A percentile compares a stretch with the other conserved stretches of the same genome.
These are phyloP conservation scores for Yamadazyma akitaensis DNA, from an alignment of 805 yeast species.

Conservation along the genomic window DNA sequence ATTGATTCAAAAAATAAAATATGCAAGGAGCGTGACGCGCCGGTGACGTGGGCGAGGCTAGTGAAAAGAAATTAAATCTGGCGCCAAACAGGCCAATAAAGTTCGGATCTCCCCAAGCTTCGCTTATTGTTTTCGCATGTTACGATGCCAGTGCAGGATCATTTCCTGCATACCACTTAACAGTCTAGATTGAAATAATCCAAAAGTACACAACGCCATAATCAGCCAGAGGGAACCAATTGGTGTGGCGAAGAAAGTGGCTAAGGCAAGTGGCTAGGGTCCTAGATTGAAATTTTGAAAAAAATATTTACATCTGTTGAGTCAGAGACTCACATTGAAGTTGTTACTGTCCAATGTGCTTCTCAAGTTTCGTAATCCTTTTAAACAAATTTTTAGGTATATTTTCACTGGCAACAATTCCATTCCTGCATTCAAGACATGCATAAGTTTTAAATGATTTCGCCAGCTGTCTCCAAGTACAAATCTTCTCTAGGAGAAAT, in stretches of 20 bases:
- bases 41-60: background rate
- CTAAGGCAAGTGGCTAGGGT: background rate
- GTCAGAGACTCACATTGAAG: no score
- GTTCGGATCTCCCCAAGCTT: background rate
- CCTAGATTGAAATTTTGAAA: no score
- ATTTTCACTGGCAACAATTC: background rate
- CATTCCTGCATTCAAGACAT: background rate
- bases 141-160: background rate
- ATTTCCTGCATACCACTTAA: background rate
- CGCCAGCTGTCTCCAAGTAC: no score
- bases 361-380: background rate
- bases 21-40: background rate
- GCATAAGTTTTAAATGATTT: background rate
- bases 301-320: no score
- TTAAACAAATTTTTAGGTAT: background rate
- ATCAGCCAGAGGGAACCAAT: background rate
- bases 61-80: background rate
- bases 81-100: background rate
- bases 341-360: background rate
- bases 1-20: background rate
- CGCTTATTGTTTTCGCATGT: background rate
- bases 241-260: background rate
- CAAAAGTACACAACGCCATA: background rate
- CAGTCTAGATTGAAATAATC: background rate
- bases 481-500: no score